These are phyloP conservation scores for Marsdenia floribunda DNA, from an alignment of 257 asterid species.

Conservation along the genomic window DNA sequence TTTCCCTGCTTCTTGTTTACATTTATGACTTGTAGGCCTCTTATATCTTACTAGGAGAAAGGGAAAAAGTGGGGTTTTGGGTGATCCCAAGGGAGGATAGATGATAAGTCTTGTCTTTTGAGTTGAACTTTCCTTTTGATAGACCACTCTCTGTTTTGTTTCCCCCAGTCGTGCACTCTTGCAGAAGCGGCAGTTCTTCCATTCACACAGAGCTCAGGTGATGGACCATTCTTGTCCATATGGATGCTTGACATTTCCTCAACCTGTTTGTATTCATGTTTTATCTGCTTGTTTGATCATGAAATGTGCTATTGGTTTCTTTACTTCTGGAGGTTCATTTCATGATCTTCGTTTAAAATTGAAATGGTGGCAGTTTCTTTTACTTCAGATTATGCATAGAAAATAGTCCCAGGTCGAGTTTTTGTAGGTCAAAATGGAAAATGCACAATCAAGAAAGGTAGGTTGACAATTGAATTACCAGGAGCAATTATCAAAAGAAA, in stretches of 20 bases:
- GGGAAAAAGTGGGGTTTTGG: too few species aligned
- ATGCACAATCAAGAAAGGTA: background rate
- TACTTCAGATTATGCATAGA: background rate
- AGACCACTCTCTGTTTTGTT: background rate
- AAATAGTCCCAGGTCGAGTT: background rate
- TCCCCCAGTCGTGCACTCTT: slow-evolving; percentile 70
- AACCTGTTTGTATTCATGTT: background rate
- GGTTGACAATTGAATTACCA: background rate
- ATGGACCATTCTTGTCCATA: slow-evolving; percentile 17
- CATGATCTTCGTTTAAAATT: background rate
- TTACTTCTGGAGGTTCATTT: background rate
- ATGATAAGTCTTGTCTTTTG: background rate
- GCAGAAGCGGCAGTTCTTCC: slow-evolving; percentile 97
- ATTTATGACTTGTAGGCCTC: background rate
- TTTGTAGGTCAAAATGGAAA: background rate
- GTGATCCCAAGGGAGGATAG: background rate
- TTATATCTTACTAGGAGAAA: background rate
- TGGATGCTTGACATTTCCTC: slow-evolving; percentile 1
- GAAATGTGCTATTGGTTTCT: background rate
- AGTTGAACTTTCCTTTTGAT: slow-evolving; percentile 7
- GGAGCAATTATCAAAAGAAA: background rate
- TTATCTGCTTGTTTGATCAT: background rate
- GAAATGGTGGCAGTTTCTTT: background rate
- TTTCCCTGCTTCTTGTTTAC: background rate
- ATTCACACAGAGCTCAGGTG: slow-evolving; percentile 99